These are phyloP conservation scores for Neoboletus subvelutipes DNA, from an alignment of 768 basidiomycete genomes.

Conservation along the genomic window DNA sequence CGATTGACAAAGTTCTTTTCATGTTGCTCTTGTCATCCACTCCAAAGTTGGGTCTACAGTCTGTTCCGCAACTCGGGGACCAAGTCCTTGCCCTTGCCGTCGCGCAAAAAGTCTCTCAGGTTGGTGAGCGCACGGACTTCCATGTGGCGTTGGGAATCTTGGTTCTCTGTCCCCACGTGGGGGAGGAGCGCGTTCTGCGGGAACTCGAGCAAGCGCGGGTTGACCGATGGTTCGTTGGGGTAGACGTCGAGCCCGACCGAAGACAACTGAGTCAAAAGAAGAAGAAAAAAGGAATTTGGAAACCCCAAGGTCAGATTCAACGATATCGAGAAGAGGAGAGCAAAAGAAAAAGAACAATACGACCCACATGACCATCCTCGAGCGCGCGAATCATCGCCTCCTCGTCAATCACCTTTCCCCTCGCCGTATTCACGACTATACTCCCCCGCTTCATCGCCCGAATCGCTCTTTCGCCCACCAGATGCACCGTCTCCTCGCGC, in stretches of 20 bases:
- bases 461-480: conserved; percentile 77
- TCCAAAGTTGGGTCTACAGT: conserved; percentile 8
- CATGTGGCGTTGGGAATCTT: conserved; percentile 79
- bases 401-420: conserved; percentile 91
- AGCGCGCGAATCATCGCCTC: conserved; percentile 82
- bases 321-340: neutral
- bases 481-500: conserved; percentile 65
- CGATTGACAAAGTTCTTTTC: neutral
- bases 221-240: conserved; percentile 80
- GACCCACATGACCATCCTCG: conserved; percentile 81
- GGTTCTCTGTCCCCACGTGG: conserved; percentile 89
- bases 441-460: conserved; percentile 73
- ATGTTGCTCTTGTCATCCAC: neutral
- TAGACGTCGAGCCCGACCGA: conserved; percentile 80
- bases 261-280: neutral
- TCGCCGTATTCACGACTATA: conserved; percentile 82
- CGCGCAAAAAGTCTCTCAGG: conserved; percentile 64
- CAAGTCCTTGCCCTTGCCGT: conserved; percentile 64
- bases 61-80: conserved; percentile 51
- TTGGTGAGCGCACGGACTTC: conserved; percentile 83
- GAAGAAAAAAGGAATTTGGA: no score
- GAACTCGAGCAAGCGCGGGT: conserved; percentile 77
- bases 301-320: neutral
- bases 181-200: conserved; percentile 84
- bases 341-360: no score